phyloP scores from a whole-genome alignment of 1,139 yeast species.

The Scheffersomyces lignicola region DNA sequence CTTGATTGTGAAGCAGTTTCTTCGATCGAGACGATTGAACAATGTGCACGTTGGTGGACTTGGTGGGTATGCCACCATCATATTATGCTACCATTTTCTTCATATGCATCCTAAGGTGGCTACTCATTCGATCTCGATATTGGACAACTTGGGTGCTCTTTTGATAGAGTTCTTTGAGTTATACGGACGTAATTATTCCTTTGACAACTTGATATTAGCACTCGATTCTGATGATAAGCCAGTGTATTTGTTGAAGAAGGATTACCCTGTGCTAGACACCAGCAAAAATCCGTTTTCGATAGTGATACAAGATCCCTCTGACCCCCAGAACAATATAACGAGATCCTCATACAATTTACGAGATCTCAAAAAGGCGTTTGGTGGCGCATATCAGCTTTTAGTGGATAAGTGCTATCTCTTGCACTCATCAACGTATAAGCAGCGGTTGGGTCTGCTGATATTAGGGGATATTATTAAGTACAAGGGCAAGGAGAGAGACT shows the following conservation, averaged over 20 bases:
- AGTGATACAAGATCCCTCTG: constrained; percentile 91
- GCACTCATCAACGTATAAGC: constrained; percentile 61
- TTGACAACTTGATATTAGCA: constrained; percentile 71
- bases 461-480: constrained; percentile 79
- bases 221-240: constrained; percentile 52
- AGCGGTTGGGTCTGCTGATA: constrained; percentile 71
- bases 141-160: constrained; percentile 82
- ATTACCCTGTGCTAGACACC: constrained; percentile 55
- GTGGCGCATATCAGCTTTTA: constrained; percentile 85
- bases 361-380: constrained; percentile 82
- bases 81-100: constrained; percentile 81
- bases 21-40: constrained; percentile 75
- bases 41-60: constrained; percentile 96
- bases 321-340: constrained; percentile 76
- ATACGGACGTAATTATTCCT: constrained; percentile 91
- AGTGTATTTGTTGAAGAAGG: constrained; percentile 57
- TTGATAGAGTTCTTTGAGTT: constrained; percentile 91
- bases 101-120: constrained; percentile 76
- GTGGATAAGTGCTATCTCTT: constrained; percentile 67
- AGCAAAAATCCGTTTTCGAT: constrained; percentile 61
- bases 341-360: constrained; percentile 82
- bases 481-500: constrained; percentile 75
- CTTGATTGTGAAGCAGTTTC: constrained; percentile 80
- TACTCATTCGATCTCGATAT: constrained; percentile 63
- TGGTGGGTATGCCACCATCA: constrained; percentile 92